Conservation (phyloP, 2,329 filamentous ascomycete species). For the Claviceps lovelessii region DNA sequence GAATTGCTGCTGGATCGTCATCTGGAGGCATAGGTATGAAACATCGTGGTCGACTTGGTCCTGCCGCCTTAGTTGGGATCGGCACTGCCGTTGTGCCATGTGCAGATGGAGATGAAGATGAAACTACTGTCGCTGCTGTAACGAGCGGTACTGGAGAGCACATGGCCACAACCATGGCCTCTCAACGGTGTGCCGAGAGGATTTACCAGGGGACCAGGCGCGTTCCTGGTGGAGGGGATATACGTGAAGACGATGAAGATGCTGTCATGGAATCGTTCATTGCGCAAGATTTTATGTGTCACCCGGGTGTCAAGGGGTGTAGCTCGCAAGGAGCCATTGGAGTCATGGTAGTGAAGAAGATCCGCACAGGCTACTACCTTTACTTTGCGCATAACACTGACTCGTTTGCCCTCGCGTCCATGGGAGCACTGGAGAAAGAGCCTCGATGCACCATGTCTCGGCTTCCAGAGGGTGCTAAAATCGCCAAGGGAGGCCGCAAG, state of each 20-base stretch:
- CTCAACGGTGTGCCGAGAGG: constrained; percentile 71
- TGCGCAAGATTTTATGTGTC: constrained; percentile 78
- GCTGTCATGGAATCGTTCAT: constrained; percentile 63
- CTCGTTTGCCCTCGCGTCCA: constrained; percentile 70
- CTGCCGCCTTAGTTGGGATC: constrained; percentile 82
- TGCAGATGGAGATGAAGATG: constrained; percentile 53
- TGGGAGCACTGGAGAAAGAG: constrained; percentile 62
- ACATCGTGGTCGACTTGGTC: constrained; percentile 77
- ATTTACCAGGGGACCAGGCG: constrained; percentile 59
- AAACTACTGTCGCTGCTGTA: constrained; percentile 62
- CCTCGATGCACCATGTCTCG: constrained; percentile 84
- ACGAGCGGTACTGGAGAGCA: constrained; percentile 95
- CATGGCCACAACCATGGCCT: constrained; percentile 91
- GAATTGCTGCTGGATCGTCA: constrained; percentile 87
- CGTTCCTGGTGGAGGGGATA: constrained; percentile 43
- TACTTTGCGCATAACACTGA: constrained; percentile 97
- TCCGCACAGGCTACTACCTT: constrained; percentile 58
- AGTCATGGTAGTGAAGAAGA: constrained; percentile 80
- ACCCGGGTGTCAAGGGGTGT: constrained; percentile 70
- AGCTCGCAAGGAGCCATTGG: constrained; percentile 80
- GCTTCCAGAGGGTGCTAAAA: constrained; percentile 36
- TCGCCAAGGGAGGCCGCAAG: constrained; percentile 41
- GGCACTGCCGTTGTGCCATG: constrained; percentile 79
- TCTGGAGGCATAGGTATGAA: constrained; percentile 99
- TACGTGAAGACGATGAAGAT: constrained; percentile 62